Evolutionary conservation across 140 eudicot species (phyloP), one percentile per base, ranked within the genome.

Genomic region (Senecio squalidus): DNA sequence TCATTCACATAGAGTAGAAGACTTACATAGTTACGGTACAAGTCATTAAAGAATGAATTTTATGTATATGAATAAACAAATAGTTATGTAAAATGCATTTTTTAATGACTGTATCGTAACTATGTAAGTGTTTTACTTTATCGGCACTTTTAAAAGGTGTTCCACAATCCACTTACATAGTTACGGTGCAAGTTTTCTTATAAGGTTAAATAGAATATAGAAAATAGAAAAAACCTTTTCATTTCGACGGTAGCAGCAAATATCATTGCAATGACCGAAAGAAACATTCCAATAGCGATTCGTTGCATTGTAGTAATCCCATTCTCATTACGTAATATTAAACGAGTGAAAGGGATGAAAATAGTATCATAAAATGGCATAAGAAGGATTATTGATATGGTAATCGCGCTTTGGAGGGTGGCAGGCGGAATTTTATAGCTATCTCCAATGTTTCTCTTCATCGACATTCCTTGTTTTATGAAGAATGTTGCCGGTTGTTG

Each of bases 401-500:
- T 92, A 21, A 88, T 92, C 21, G 95, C 86, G 49, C 96, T 82
- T 62, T 92, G 99, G 13, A 92, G 86, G 0, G 99, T 83, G 31
- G 99, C 99, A 3, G 99, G 96, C 2, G 99, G 99, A 79, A 92
- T 82, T 55, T 82, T 80, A 89, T 87, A 88, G 29, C 44, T 57
- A 62, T 53, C 64, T 54, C 99, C 96, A 33, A 92, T 75, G 87
- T 77, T 82, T 28, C 99, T 34, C 44, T 63, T 82, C 99, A 92
- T 92, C 20, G 96, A 67, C 87, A 84, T 82, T 33, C 99, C 99
- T 75, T 92, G 99, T 58, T 88, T 88, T 10, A 95, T 92, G 83
- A 92, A 92, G 60, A 92, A 92, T 1, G 99, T 92, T 0, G 84
- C 75, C 0, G 99, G 99, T 47, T 73, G 99, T 50, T 92, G 99